phyloP scores from a whole-genome alignment of 1,139 yeast genomes.

The Ashbya aceris region DNA sequence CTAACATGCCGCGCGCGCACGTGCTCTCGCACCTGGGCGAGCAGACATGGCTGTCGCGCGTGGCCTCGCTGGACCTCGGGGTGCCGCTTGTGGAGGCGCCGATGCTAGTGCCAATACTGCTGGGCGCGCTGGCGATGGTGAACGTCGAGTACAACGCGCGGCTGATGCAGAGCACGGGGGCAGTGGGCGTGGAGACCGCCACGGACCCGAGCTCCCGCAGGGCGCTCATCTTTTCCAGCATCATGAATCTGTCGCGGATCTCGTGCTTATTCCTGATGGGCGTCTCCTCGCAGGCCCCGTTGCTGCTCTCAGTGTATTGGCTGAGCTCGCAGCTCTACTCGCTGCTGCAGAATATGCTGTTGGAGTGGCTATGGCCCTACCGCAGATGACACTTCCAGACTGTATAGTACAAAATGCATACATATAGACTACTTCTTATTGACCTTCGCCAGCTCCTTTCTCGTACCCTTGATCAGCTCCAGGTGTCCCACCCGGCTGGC shows the following conservation, averaged over 20 bases:
- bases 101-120: constrained; percentile 49
- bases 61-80: constrained; percentile 27
- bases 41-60: constrained; percentile 7
- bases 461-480: constrained; percentile 84
- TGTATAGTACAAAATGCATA: background rate
- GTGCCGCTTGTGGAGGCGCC: constrained; percentile 24
- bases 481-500: constrained; percentile 93
- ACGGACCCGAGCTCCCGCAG: constrained; percentile 16
- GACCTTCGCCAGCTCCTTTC: constrained; percentile 65
- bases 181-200: constrained; percentile 23
- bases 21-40: constrained; percentile 4
- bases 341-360: constrained; percentile 58
- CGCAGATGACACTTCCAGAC: constrained; percentile 9
- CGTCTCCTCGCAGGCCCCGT: constrained; percentile 75
- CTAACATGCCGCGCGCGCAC: constrained; percentile 9
- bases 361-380: constrained; percentile 58
- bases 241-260: constrained; percentile 59
- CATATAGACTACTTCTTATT: constrained; percentile 19
- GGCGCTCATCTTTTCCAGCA: constrained; percentile 32
- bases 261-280: constrained; percentile 78
- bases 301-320: constrained; percentile 78
- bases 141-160: constrained; percentile 73
- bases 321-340: constrained; percentile 73
- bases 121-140: constrained; percentile 62
- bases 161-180: constrained; percentile 39